Conservation (phyloP, 1,284 basidiomycete species). For the Omphalotus olearius region DNA sequence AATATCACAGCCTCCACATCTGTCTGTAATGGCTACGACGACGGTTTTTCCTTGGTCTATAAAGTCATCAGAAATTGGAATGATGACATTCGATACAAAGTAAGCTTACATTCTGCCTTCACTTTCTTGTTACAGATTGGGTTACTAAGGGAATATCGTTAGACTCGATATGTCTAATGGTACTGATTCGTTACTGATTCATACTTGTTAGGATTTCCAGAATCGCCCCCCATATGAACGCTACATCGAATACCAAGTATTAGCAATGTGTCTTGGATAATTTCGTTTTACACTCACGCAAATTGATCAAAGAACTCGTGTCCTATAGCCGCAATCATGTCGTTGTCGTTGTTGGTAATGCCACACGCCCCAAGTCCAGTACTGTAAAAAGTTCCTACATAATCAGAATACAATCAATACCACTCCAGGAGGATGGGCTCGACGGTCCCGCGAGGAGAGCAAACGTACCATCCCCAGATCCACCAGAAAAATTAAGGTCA, state of each 20-base stretch:
- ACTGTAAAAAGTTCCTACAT: constrained; percentile 12
- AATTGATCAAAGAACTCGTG: constrained; percentile 26
- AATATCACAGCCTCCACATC: constrained; percentile 6
- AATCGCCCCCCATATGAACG: constrained; percentile 6
- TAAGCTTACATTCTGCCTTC: constrained; percentile 20
- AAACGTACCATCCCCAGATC: constrained; percentile 14
- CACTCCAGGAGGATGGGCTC: no score
- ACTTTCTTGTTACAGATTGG: constrained; percentile 31
- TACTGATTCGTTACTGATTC: constrained; percentile 9
- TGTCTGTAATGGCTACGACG: constrained; percentile 9
- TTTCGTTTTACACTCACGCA: constrained; percentile 21
- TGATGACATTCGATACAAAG: no score
- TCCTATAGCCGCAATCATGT: constrained; percentile 31
- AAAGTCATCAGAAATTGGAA: not conserved
- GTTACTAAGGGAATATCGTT: constrained; percentile 19
- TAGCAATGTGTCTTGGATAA: constrained; percentile 12
- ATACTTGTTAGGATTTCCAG: constrained; percentile 14
- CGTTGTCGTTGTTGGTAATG: constrained; percentile 23
- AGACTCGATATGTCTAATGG: not conserved
- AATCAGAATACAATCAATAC: not conserved
- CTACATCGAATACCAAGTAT: constrained; percentile 7
- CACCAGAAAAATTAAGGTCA: constrained; percentile 2
- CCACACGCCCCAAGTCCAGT: constrained; percentile 36
- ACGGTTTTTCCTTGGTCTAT: constrained; percentile 8
- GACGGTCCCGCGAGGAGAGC: no score